Percentiles rank a stretch among this genome's conserved stretches.
Conservation (phyloP, 208 protist genomes). For the Wallacemonas sp. region DNA sequence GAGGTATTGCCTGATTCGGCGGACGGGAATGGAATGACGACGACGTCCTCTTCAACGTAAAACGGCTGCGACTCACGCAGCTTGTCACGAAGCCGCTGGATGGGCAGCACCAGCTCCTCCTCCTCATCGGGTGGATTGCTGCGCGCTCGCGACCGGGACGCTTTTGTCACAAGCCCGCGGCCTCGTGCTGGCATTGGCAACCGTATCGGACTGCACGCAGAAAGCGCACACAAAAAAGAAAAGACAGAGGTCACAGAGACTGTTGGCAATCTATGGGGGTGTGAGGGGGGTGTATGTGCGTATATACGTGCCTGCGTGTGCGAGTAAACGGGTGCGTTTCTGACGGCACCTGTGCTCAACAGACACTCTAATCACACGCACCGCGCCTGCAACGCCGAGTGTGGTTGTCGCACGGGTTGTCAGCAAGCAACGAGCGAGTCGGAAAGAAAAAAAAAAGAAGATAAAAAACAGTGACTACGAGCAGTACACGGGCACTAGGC, state of each 20-base stretch:
- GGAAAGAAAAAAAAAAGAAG: conserved; percentile 10
- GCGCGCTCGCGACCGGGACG: conserved; percentile 27
- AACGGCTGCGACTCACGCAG: conserved; percentile 60
- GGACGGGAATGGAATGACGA: conserved; percentile 55
- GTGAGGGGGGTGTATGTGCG: background rate
- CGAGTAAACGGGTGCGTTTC: too few species aligned
- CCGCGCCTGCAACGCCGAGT: too few species aligned
- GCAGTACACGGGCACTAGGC: too few species aligned
- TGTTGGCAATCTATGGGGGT: conserved; percentile 6
- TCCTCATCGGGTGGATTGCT: conserved; percentile 34
- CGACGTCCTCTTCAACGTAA: conserved; percentile 80
- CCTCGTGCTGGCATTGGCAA: background rate
- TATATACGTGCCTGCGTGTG: background rate
- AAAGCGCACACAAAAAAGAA: conserved; percentile 21
- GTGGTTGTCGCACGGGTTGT: too few species aligned
- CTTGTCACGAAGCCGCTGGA: conserved; percentile 64
- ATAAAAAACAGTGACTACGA: background rate
- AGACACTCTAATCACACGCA: too few species aligned
- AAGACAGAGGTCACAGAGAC: conserved; percentile 1
- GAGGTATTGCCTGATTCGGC: background rate
- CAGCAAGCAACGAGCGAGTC: background rate
- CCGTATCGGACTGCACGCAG: too few species aligned
- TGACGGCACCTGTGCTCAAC: background rate
- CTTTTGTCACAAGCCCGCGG: conserved; percentile 3
- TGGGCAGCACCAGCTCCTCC: conserved; percentile 36